These are phyloP conservation scores for Pichia sp. DNA, from an alignment of 1,139 yeast species.

Conservation along the genomic window DNA sequence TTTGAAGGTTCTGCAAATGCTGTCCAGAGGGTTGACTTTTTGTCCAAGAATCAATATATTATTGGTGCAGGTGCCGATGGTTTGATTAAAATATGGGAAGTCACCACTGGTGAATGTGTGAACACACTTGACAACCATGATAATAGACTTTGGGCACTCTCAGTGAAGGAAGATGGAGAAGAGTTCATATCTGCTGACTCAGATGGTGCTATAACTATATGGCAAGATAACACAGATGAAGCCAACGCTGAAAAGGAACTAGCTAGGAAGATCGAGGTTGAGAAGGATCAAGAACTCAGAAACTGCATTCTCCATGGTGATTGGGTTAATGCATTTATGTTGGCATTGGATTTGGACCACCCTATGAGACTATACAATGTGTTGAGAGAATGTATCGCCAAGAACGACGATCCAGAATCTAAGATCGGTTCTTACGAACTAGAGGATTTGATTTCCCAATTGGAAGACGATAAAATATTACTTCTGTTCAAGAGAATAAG, in stretches of 20 bases:
- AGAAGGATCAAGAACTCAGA: slow-evolving; percentile 78
- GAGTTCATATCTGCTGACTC: slow-evolving; percentile 85
- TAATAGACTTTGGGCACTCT: slow-evolving; percentile 91
- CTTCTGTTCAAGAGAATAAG: slow-evolving; percentile 65
- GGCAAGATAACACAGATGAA: slow-evolving; percentile 85
- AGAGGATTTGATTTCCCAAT: slow-evolving; percentile 54
- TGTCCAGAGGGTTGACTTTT: slow-evolving; percentile 71
- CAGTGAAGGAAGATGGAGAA: slow-evolving; percentile 57
- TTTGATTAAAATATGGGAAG: slow-evolving; percentile 84
- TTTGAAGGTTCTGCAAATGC: slow-evolving; percentile 95
- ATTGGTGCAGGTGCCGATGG: slow-evolving; percentile 95
- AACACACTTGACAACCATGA: slow-evolving; percentile 87
- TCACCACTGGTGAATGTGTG: slow-evolving; percentile 62
- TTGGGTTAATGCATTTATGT: slow-evolving; percentile 82
- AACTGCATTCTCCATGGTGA: slow-evolving; percentile 66
- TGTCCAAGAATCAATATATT: slow-evolving; percentile 60
- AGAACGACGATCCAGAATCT: slow-evolving; percentile 39
- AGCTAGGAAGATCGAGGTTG: slow-evolving; percentile 52
- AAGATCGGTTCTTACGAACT: slow-evolving; percentile 55
- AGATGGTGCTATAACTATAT: slow-evolving; percentile 81
- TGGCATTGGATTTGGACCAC: slow-evolving; percentile 81
- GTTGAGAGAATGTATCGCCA: slow-evolving; percentile 45
- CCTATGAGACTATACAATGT: slow-evolving; percentile 79
- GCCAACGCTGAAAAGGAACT: slow-evolving; percentile 42
- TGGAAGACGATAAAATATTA: slow-evolving; percentile 55